Evolutionary conservation across 495 filamentous ascomycete species (phyloP).

Genomic region (Hypoxylon lenormandii): DNA sequence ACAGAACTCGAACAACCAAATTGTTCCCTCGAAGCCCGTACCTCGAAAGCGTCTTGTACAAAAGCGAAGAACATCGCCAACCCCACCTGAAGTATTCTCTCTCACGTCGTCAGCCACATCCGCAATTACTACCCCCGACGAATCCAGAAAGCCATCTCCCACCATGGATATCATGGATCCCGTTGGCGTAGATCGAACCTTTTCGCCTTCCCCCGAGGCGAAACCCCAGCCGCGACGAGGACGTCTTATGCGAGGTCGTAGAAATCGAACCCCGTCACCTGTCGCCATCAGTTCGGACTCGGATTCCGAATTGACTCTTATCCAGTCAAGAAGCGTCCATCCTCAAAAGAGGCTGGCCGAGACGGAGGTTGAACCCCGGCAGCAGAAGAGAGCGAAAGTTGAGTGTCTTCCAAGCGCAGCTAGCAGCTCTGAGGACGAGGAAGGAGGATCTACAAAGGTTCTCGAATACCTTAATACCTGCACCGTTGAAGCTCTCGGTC

Average conservation of each 20-base stretch:
- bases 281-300: slow-evolving; percentile 28
- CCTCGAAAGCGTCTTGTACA: slow-evolving; percentile 45
- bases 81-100: slow-evolving; percentile 42
- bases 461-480: slow-evolving; percentile 87
- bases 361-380: not conserved
- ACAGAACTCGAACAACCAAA: slow-evolving; percentile 12
- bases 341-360: slow-evolving; percentile 10
- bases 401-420: not conserved
- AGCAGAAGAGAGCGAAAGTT: not conserved
- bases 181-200: slow-evolving; percentile 2
- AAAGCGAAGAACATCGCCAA: slow-evolving; percentile 41
- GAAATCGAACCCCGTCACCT: slow-evolving; percentile 61
- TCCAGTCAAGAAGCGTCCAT: not conserved
- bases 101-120: slow-evolving; percentile 43
- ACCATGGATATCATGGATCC: slow-evolving; percentile 3
- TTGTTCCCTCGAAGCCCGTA: slow-evolving; percentile 16
- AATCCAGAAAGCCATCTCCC: slow-evolving; percentile 28
- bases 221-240: slow-evolving; percentile 48
- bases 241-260: slow-evolving; percentile 71
- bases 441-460: slow-evolving; percentile 64
- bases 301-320: not conserved
- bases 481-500: slow-evolving; percentile 74
- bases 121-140: slow-evolving; percentile 33
- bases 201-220: slow-evolving; percentile 50
- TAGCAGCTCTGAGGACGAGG: slow-evolving; percentile 42